Base-by-base conservation (phyloP, 1,284 basidiomycete genomes). In the Trichosporon inkin region DNA sequence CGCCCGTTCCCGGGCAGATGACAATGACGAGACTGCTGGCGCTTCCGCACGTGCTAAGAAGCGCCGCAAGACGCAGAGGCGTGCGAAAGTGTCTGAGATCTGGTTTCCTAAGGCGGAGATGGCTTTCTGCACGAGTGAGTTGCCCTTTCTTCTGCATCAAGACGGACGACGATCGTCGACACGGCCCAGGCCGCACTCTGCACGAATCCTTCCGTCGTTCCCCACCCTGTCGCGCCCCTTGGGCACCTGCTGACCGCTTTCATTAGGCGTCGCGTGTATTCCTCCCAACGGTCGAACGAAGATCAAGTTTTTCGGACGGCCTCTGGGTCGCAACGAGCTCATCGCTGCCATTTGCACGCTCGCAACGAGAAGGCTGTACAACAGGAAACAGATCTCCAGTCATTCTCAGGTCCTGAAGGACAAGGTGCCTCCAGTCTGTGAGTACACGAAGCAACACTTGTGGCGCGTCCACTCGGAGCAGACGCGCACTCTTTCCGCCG, bases 271-370 rank as follows among this genome's bases (percentile, higher is more conserved):
- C 16, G 60, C 67, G 7, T 59, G 55, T 28, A 67, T 70, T 16
- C 68, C 68, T 10, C 67, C 68, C 22, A 67, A 65, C 22, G 68
- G 65, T 24, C 57, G 67, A 19, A 66, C 65, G 5, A 82, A 82
- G 66, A 73, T 82, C 57, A 68, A 80, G 51, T 79, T 82, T 53
- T 72, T 79, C 58, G 78, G 78, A 41, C 81, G 81, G 65, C 74
- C 80, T 1, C 80, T 79, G 53, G 81, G 81, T 0, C 76, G 81
- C n/a, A 82, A 82, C 68, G 81, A 82, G 67, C 75, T 82, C 47
- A 81, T 82, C 64, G 80, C 78, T 24, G 75, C 80, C 61, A 81
- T 82, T 62, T 80, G 82, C 53, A 71, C 77, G 20, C 73, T 81
- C 38, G 76, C 78, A 58, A 81, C 81, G 5, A 75, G 71, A 65